phyloP scores from a whole-genome alignment of 768 basidiomycete species.

The Tricholoma sp. region DNA sequence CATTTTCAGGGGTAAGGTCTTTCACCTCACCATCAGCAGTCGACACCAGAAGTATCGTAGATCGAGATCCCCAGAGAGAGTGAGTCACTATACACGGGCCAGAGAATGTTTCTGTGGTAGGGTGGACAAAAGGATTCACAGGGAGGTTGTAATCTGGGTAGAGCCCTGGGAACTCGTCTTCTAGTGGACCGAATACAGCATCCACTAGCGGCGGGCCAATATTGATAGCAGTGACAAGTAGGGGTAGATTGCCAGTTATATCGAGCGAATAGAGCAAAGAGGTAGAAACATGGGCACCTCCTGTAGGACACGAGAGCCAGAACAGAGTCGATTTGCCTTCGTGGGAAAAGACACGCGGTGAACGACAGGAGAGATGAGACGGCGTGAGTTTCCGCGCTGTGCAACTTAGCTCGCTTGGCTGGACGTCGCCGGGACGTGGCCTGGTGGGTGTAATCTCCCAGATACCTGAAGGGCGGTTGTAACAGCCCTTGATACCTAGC shows the following conservation, averaged over 20 bases:
- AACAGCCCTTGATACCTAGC: constrained; percentile 55
- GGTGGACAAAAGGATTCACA: constrained; percentile 31
- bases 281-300: constrained; percentile 58
- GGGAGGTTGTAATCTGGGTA: constrained; percentile 49
- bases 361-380: constrained; percentile 46
- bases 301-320: constrained; percentile 51
- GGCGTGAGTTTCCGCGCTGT: constrained; percentile 36
- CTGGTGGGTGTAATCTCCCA: constrained; percentile 40
- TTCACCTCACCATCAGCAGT: constrained; percentile 32
- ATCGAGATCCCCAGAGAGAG: constrained; percentile 51
- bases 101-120: constrained; percentile 6
- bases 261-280: constrained; percentile 43
- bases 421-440: constrained; percentile 3
- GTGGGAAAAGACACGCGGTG: constrained; percentile 43
- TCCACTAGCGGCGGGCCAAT: constrained; percentile 31
- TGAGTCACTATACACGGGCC: constrained; percentile 33
- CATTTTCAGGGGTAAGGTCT: constrained; percentile 38
- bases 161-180: constrained; percentile 55
- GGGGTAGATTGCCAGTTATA: constrained; percentile 18
- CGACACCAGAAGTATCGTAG: constrained; percentile 44
- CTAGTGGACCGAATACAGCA: constrained; percentile 31
- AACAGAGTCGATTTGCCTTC: constrained; percentile 27
- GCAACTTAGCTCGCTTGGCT: constrained; percentile 8
- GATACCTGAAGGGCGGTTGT: constrained; percentile 54
- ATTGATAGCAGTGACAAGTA: constrained; percentile 2